Evolutionary conservation across 2,329 filamentous ascomycete species (phyloP), one percentile per base, ranked within the genome.

Genomic region (Triangularia setosa): DNA sequence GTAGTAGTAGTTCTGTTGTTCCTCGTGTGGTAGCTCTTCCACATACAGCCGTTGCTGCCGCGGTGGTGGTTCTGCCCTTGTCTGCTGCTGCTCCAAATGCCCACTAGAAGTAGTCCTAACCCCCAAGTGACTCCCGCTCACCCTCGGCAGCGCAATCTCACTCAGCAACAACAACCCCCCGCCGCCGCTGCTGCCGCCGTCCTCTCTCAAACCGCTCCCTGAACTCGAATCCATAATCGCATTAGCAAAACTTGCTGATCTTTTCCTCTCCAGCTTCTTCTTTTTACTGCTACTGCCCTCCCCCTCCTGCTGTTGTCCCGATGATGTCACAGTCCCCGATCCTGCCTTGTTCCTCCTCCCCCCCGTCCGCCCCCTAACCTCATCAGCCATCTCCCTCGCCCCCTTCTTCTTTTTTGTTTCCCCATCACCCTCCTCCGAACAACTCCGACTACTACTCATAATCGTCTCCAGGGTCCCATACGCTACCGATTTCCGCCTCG

Each of bases 401-500:
- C 84, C 79, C 71, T 83, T 87, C 74, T 85, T 87, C 69, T 81
- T 87, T 69, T 81, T 84, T n/a, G 81, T 87, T 69, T 81, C 84
- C 16, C 81, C 78, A 69, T 81, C 83, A 52, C 87, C 86, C 67
- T 88, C 86, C 24, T 87, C 85, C 4, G 35, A 40, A 40, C 35
- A 40, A 1, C 86, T 88, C 25, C 85, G 81, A 65, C 86, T 88
- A 0, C 84, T 87, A 24, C 85, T 88, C 79, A 88, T 88, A 71
- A 89, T 89, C 0, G 86, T 89, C 70, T 89, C 86, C 3, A 89
- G 74, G 0, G 85, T 88, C 2, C 85, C 84, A 73, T 88, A 85
- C 4, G 86, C 86, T 24, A 79, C 78, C 64, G 83, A 86, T 61
- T 79, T 80, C 52, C 81, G 33, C n/a, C 55, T 27, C 33, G 27